phyloP scores from a whole-genome alignment of 345 rosid species.

The Lepidium sativum region DNA sequence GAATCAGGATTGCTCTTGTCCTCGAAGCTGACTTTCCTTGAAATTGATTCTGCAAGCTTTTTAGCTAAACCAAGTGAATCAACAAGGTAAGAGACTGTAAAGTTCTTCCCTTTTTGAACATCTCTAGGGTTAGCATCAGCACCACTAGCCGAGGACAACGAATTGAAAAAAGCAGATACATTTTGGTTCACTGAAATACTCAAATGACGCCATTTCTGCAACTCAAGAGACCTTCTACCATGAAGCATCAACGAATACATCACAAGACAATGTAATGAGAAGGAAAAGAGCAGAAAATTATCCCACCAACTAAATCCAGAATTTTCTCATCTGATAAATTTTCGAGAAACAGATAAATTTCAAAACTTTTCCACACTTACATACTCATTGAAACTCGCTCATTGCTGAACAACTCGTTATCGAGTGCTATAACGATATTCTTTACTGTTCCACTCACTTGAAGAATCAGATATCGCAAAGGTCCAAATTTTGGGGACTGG shows the following conservation, averaged over 20 bases:
- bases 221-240: not conserved
- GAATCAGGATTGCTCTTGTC: not conserved
- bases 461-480: too few relatives aligned
- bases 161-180: not conserved
- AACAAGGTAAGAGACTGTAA: conserved; percentile 12
- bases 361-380: too few relatives aligned
- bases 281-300: too few relatives aligned
- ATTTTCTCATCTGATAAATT: too few relatives aligned
- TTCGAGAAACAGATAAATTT: too few relatives aligned
- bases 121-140: not conserved
- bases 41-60: conserved; percentile 3
- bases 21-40: not conserved
- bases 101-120: not conserved
- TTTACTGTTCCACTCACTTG: too few relatives aligned
- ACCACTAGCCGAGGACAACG: not conserved
- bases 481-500: too few relatives aligned
- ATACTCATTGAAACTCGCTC: too few relatives aligned
- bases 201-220: not conserved
- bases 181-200: not conserved
- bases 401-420: too few relatives aligned
- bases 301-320: too few relatives aligned
- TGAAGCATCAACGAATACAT: not conserved
- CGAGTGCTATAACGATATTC: too few relatives aligned
- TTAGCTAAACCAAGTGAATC: conserved; percentile 14
- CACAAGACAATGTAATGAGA: not conserved